A percentile compares a stretch with the other conserved stretches of the same genome.
phyloP scores from a whole-genome alignment of 192 early-diverging fungal species.

The Gamsiella multidivaricata region DNA sequence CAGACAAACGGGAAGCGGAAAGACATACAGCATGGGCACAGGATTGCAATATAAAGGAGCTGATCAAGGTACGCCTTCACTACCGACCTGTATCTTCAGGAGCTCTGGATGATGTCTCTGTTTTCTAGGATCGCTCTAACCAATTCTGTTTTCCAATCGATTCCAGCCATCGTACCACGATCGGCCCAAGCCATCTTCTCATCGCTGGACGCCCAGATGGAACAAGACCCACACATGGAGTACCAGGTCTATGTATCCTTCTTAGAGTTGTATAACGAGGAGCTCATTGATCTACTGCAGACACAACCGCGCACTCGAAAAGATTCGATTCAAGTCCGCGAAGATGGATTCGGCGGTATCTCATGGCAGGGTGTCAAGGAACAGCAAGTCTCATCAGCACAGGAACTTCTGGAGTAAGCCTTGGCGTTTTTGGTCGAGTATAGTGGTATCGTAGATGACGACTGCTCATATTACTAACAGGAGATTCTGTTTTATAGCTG shows the following conservation, averaged over 20 bases:
- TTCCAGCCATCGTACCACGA: constrained; percentile 77
- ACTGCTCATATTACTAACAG: neutral
- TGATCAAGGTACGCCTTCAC: constrained; percentile 41
- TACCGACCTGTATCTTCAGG: no score
- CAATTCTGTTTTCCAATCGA: neutral
- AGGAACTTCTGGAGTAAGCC: constrained; percentile 68
- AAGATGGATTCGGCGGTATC: constrained; percentile 89
- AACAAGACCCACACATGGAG: constrained; percentile 50
- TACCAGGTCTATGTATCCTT: constrained; percentile 82
- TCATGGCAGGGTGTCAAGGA: constrained; percentile 87
- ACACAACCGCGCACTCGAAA: constrained; percentile 46
- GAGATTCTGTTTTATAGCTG: constrained; percentile 51
- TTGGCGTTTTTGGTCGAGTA: neutral
- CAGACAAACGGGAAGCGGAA: constrained; percentile 91
- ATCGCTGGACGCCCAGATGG: constrained; percentile 44
- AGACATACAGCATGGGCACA: constrained; percentile 97
- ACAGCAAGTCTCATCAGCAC: constrained; percentile 72
- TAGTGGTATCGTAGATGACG: neutral
- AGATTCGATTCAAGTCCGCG: constrained; percentile 68
- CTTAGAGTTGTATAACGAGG: constrained; percentile 97
- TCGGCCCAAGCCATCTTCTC: constrained; percentile 71
- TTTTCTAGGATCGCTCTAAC: neutral
- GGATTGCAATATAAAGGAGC: constrained; percentile 59
- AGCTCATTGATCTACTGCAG: constrained; percentile 87
- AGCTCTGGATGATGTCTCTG: neutral